Evolutionary conservation across 192 early-diverging fungal species (phyloP), one percentile per base, ranked within the genome.

Genomic region (Backusella morwellensis): DNA sequence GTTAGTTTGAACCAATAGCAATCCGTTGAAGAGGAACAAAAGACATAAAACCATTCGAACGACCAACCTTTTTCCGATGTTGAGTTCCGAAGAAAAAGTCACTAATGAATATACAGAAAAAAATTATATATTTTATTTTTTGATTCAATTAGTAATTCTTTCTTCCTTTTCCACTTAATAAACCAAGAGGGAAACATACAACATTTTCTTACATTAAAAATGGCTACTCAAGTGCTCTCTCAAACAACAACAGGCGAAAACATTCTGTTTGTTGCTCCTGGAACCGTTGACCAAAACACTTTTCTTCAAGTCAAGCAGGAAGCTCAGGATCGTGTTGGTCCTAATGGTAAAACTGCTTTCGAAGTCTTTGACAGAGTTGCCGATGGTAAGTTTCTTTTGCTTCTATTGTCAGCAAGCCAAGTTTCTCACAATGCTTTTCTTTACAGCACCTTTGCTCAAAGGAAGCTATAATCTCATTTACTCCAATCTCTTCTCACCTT

Each of bases 311-410:
- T 82, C 19, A 85, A 86, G 42, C 84, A 78, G 44, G 56, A 77
- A 17, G 79, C 83, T 56, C 73, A 88, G 14, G 72, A 77, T 19
- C 79, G 82, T 4, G 92, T 91, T 38, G 86, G 82, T 38, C 38
- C 77, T 21, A 80, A 81, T 17, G 94, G 91, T 6, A 83, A 75
- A 19, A 91, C 96, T 11, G 85, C 88, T 40, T 97, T 97, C 91
- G 96, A 97, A 84, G 93, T 93, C 75, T 80, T 95, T 11, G 95
- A 97, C 77, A 85, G 95, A 74, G 82, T 97, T 29, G 85, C 88
- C 12, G 85, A 86, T 52, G 85, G 85, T 87, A 85, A 68, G 73
- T 36, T 73, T 82, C 32, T 69, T 4, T 5, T 56, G 1, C 9
- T 21, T 3, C 1, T 23, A 2, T 56, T 56, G 21, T 23, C 8